phyloP scores from a whole-genome alignment of 768 basidiomycete genomes.

The Hypholoma sublateritium region DNA sequence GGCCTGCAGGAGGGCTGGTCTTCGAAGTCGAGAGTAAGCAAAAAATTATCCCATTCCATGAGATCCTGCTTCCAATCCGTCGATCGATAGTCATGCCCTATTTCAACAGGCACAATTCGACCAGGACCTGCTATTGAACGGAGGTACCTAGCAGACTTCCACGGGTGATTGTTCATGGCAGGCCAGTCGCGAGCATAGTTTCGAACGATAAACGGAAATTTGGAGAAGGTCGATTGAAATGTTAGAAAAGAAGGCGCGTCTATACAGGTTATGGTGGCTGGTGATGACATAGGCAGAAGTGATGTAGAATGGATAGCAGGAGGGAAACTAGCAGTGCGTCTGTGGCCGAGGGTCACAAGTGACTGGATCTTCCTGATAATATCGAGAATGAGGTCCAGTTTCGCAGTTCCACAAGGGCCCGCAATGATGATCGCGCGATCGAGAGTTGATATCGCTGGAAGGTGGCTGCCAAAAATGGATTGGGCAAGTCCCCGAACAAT shows the following conservation, averaged over 20 bases:
- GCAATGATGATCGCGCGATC: constrained; percentile 86
- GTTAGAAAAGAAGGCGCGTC: constrained; percentile 55
- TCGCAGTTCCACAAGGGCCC: constrained; percentile 64
- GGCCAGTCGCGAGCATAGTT: constrained; percentile 73
- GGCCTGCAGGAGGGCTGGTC: constrained; percentile 22
- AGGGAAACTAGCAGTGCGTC: neutral
- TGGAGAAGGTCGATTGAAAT: constrained; percentile 46
- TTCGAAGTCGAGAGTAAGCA: constrained; percentile 43
- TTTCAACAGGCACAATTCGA: constrained; percentile 86
- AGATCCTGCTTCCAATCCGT: constrained; percentile 82
- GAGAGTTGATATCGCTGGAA: constrained; percentile 52
- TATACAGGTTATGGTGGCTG: constrained; percentile 39
- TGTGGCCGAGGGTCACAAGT: neutral
- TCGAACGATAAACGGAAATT: constrained; percentile 72
- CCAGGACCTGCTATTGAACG: constrained; percentile 71
- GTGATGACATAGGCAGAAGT: constrained; percentile 15
- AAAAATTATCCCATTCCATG: constrained; percentile 76
- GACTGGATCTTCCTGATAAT: constrained; percentile 64
- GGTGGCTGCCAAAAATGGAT: constrained; percentile 34
- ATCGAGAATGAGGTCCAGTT: constrained; percentile 60
- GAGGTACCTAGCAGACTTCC: constrained; percentile 73
- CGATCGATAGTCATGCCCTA: constrained; percentile 81
- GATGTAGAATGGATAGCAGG: constrained; percentile 1
- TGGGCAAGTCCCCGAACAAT: constrained; percentile 47
- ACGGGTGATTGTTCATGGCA: constrained; percentile 67